These are phyloP conservation scores for Coemansia sp. DNA, from an alignment of 192 early-diverging fungal genomes.

Conservation along the genomic window DNA sequence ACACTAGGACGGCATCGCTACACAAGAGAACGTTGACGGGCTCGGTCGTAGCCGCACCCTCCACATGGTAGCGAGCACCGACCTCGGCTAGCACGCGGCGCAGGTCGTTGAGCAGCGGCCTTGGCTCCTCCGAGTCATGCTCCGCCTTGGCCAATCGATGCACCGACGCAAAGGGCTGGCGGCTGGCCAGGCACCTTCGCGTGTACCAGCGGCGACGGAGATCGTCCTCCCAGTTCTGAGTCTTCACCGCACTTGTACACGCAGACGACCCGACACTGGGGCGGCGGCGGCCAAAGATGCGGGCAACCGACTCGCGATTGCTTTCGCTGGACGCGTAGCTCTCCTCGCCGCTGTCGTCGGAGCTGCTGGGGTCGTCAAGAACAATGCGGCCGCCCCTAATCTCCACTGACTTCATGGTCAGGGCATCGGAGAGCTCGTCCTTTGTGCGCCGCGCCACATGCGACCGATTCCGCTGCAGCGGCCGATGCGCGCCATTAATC, in stretches of 20 bases:
- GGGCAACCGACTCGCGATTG: not conserved
- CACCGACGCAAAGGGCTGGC: slow-evolving; percentile 41
- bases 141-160: slow-evolving; percentile 43
- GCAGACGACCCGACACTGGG: slow-evolving; percentile 17
- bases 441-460: slow-evolving; percentile 17
- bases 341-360: slow-evolving; percentile 14
- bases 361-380: slow-evolving; percentile 45
- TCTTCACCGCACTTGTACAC: not conserved
- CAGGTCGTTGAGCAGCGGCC: slow-evolving; percentile 44
- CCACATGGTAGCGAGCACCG: not conserved
- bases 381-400: slow-evolving; percentile 51
- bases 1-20: slow-evolving; percentile 31
- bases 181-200: slow-evolving; percentile 32
- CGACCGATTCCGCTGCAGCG: slow-evolving; percentile 39
- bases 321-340: slow-evolving; percentile 8
- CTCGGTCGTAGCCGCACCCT: not conserved
- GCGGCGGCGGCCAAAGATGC: slow-evolving; percentile 7
- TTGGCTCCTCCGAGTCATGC: slow-evolving; percentile 19
- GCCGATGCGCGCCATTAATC: slow-evolving; percentile 22
- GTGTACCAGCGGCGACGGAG: slow-evolving; percentile 47
- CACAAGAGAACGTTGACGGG: slow-evolving; percentile 33
- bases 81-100: slow-evolving; percentile 34
- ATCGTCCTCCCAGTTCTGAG: slow-evolving; percentile 33
- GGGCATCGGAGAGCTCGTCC: slow-evolving; percentile 42
- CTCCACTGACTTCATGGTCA: slow-evolving; percentile 54